Conservation (phyloP, 306 rosid species). For the Glycine soja region DNA sequence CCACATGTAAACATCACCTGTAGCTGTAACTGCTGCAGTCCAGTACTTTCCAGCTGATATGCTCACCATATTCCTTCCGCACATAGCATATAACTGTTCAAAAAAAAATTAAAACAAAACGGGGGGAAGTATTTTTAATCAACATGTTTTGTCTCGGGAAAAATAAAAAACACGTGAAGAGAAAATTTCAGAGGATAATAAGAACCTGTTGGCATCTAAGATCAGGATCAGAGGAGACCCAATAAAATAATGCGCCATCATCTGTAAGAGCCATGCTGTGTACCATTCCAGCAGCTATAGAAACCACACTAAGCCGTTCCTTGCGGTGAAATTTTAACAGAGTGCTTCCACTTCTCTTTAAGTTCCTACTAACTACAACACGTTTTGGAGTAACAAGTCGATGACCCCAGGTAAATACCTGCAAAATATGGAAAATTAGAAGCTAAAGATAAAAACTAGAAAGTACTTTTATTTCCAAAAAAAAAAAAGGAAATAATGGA, state of each 20-base stretch:
- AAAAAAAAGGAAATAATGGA: neutral
- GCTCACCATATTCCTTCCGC: constrained; percentile 74
- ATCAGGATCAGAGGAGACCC: constrained; percentile 92
- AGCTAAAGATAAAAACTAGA: constrained; percentile 33
- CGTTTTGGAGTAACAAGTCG: constrained; percentile 92
- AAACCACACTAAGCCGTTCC: constrained; percentile 79
- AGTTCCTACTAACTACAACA: constrained; percentile 80
- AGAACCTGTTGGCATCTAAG: constrained; percentile 90
- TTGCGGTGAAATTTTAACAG: constrained; percentile 83
- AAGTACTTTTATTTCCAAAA: neutral
- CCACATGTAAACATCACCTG: constrained; percentile 94
- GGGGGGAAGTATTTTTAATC: constrained; percentile 13
- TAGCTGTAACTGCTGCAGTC: constrained; percentile 82
- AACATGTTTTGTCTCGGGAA: constrained; percentile 16
- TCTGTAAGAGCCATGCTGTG: constrained; percentile 87
- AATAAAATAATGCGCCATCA: constrained; percentile 89
- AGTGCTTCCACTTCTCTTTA: constrained; percentile 81
- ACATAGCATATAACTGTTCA: constrained; percentile 69
- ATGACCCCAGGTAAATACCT: constrained; percentile 99
- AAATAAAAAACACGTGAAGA: constrained; percentile 10
- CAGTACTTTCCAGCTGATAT: constrained; percentile 96
- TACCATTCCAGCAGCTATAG: constrained; percentile 87
- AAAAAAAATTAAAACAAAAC: neutral
- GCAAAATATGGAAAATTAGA: constrained; percentile 45
- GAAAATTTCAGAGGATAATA: constrained; percentile 19